Percentiles rank a stretch among this genome's conserved stretches.
Conservation (phyloP, 164 flowering plant genomes). For the Nymphaea colorata region DNA sequence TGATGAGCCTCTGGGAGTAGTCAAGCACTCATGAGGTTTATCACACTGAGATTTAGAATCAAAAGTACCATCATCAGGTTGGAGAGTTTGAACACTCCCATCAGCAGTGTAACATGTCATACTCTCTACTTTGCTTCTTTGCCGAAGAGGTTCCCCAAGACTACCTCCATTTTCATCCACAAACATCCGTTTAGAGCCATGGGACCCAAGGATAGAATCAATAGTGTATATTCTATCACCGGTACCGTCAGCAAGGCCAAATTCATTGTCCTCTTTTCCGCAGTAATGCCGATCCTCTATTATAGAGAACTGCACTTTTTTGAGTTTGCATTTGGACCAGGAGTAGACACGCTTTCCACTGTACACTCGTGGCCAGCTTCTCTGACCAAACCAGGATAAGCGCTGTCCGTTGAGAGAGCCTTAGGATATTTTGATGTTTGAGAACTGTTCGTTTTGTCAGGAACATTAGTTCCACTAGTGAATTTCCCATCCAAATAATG, state of each 20-base stretch:
- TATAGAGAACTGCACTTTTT: slow-evolving; percentile 28
- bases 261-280: slow-evolving; percentile 32
- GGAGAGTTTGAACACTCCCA: background rate
- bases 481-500: slow-evolving; percentile 36
- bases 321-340: slow-evolving; percentile 25
- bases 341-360: slow-evolving; percentile 24
- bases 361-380: slow-evolving; percentile 28
- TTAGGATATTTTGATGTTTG: slow-evolving; percentile 35
- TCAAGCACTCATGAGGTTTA: slow-evolving; percentile 28
- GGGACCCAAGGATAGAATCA: slow-evolving; percentile 35
- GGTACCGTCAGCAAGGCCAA: slow-evolving; percentile 66
- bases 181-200: background rate
- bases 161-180: background rate
- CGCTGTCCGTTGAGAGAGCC: slow-evolving; percentile 49
- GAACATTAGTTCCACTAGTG: slow-evolving; percentile 29
- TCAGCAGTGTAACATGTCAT: background rate
- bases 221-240: slow-evolving; percentile 77
- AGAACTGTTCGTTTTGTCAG: slow-evolving; percentile 49
- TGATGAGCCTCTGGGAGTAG: slow-evolving; percentile 37
- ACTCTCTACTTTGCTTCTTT: background rate
- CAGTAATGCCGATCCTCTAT: slow-evolving; percentile 27
- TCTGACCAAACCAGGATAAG: slow-evolving; percentile 23
- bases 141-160: background rate
- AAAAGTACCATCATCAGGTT: slow-evolving; percentile 20
- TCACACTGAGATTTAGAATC: slow-evolving; percentile 31